Evolutionary conservation across 192 early-diverging fungal species (phyloP).

Genomic region (Coemansia sp.): DNA sequence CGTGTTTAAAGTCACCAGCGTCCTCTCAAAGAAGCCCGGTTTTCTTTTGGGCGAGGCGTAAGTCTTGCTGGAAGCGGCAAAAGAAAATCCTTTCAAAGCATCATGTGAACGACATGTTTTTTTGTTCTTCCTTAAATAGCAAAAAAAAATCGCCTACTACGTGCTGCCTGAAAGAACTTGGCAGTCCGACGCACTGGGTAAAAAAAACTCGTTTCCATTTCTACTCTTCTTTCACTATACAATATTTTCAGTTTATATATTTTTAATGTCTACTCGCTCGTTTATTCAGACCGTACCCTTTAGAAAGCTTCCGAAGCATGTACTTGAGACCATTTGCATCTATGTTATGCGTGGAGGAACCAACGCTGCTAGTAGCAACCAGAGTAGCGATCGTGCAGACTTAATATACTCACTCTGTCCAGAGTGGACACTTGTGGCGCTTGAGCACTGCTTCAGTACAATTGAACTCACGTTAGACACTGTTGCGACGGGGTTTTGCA

Average conservation of each 20-base stretch:
- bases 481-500: background rate
- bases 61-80: background rate
- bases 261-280: background rate
- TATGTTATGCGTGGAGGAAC: background rate
- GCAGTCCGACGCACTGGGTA: background rate
- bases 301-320: slow-evolving; percentile 6
- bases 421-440: slow-evolving; percentile 3
- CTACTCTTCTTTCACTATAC: background rate
- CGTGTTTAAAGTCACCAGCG: background rate
- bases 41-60: background rate
- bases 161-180: background rate
- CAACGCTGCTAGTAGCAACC: background rate
- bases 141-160: background rate
- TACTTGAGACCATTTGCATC: background rate
- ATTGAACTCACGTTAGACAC: background rate
- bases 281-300: background rate
- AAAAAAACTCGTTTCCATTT: background rate
- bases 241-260: background rate
- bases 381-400: background rate
- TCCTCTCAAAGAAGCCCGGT: background rate
- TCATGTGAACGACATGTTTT: background rate
- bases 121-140: background rate
- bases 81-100: background rate
- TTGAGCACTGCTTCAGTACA: slow-evolving; percentile 3
- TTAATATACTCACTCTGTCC: background rate